Evolutionary conservation across 192 early-diverging fungal genomes (phyloP).

Genomic region (Backusella tuberculispora): DNA sequence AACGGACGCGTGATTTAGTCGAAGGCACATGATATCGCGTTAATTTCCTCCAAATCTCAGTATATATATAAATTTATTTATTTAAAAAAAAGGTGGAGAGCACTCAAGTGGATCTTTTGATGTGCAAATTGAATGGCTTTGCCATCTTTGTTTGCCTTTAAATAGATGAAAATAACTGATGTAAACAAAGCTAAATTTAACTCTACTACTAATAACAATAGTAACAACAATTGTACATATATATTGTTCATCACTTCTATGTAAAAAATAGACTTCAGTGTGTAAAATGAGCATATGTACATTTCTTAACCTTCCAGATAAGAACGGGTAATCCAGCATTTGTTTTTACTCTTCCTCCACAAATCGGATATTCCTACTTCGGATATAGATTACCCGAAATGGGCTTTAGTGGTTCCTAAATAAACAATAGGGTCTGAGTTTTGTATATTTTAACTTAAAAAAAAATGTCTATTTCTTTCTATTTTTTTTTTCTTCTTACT

Average conservation of each 20-base stretch:
- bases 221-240: no score
- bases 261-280: not conserved
- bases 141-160: not conserved
- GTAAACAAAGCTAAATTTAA: not conserved
- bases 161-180: not conserved
- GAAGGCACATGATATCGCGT: no score
- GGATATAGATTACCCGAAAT: conserved; percentile 5
- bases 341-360: not conserved
- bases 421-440: conserved; percentile 1
- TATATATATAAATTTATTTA: not conserved
- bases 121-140: not conserved
- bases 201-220: no score
- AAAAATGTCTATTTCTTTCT: not conserved
- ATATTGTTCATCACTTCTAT: no score
- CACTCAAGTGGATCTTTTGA: not conserved
- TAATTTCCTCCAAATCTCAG: no score
- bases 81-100: not conserved
- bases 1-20: no score
- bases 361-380: not conserved
- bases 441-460: not conserved
- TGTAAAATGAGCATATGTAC: not conserved
- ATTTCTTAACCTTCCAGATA: no score
- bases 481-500: not conserved
- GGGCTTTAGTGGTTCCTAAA: not conserved
- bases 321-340: not conserved